Base-by-base conservation (phyloP, 768 basidiomycete species). In the Pulveroboletus sp. region DNA sequence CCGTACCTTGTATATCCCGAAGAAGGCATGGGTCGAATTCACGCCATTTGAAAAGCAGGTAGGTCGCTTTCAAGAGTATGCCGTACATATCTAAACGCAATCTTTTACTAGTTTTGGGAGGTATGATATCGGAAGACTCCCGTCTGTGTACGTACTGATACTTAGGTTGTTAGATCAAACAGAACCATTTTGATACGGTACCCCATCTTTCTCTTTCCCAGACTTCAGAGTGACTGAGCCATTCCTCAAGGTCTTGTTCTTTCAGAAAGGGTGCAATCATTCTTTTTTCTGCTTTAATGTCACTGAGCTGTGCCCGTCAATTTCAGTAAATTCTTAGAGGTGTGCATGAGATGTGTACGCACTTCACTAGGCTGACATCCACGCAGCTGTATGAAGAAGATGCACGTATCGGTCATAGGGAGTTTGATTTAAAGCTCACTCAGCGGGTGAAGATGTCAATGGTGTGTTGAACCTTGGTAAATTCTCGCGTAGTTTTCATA, bases 381-480 rank as follows among this genome's bases (percentile, higher is more conserved):
- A 49, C 46, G 8, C 36, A 70, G 82, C 71, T 96, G n/a, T 97
- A 98, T 60, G 95, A 97, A 69, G 89, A 96, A 48, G 95, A 98
- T 67, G 95, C 95, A 1, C 78, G 86, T 11, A 80, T 92, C 44
- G 96, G 96, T 1, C 93, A 98, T 66, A 86, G 85, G 59, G 84
- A 94, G 48, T 99, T 99, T 63, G 96, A 98, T 59, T 72, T 99
- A 50, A 98, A 99, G 62, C 75, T 92, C 32, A 92, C 89, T 0
- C 77, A 85, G 48, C 75, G 96, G 53, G 96, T 98, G 40, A 98
- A 98, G 70, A 99, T 99, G 96, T 93, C 86, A 53, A 99, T 99
- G 95, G 95, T 90, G 36, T 36, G 76, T 58, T 15, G 6, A 6
- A n/a, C 15, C 39, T 7, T 31, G 8, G 2, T 24, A 6, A 4